Conservation (phyloP, 2,329 filamentous ascomycete genomes). For the Cordyceps pruinosa region DNA sequence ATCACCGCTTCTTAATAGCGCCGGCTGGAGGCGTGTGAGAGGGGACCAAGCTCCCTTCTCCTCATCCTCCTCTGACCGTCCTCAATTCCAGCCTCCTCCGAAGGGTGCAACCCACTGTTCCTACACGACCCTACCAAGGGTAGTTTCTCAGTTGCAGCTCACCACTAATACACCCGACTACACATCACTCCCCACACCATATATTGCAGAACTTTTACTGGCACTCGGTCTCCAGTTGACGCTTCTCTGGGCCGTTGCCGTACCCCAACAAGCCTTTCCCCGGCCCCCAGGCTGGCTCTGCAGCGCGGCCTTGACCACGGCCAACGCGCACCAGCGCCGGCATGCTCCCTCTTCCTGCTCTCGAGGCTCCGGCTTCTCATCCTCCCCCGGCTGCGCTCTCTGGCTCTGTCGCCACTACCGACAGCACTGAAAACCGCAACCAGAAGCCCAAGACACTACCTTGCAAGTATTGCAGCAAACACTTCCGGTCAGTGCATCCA, state of each 20-base stretch:
- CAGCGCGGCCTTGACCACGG: neutral
- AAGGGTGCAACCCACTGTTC: neutral
- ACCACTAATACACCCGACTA: slow-evolving; percentile 3
- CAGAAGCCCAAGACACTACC: slow-evolving; percentile 56
- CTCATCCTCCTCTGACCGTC: slow-evolving; percentile 6
- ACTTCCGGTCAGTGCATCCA: slow-evolving; percentile 42
- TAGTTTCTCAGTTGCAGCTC: slow-evolving; percentile 9
- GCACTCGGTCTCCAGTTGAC: neutral
- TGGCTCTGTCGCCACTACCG: slow-evolving; percentile 29
- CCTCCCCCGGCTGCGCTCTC: slow-evolving; percentile 18
- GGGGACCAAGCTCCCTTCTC: slow-evolving; percentile 5
- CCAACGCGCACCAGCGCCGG: slow-evolving; percentile 18
- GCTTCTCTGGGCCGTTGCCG: neutral
- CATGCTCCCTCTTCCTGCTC: slow-evolving; percentile 49
- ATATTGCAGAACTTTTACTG: neutral
- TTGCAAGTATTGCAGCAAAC: slow-evolving; percentile 57
- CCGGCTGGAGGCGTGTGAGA: slow-evolving; percentile 4
- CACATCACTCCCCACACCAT: neutral
- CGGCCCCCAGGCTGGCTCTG: neutral
- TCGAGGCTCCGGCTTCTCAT: slow-evolving; percentile 38
- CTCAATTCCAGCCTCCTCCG: neutral
- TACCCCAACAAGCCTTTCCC: slow-evolving; percentile 5
- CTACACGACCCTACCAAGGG: neutral
- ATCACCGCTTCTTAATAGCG: slow-evolving; percentile 10
- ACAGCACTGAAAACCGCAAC: slow-evolving; percentile 45